Evolutionary conservation across 202 grass and related monocot genomes (phyloP).

Genomic region (Setaria italica): DNA sequence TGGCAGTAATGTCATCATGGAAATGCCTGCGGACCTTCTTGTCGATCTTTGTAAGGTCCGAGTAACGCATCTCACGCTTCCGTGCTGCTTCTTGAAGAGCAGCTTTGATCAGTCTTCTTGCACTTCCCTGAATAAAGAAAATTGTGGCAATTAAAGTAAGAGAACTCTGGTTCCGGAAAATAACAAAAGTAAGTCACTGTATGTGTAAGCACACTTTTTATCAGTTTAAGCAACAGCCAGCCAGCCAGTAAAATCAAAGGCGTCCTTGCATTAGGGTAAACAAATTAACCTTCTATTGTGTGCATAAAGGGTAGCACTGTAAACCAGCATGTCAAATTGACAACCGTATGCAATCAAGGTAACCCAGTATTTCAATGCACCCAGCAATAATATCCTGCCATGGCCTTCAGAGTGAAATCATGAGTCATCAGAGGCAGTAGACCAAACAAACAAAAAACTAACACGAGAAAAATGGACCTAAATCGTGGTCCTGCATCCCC

Average conservation of each 20-base stretch:
- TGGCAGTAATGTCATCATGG: slow-evolving; percentile 91
- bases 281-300: slow-evolving; percentile 14
- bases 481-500: slow-evolving; percentile 8
- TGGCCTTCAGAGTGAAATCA: slow-evolving; percentile 31
- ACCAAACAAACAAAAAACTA: slow-evolving; percentile 28
- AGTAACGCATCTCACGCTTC: slow-evolving; percentile 96
- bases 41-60: slow-evolving; percentile 89
- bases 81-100: slow-evolving; percentile 89
- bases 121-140: slow-evolving; percentile 75
- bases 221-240: slow-evolving; percentile 7
- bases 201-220: slow-evolving; percentile 12
- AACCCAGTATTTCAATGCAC: not conserved
- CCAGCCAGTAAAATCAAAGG: not conserved
- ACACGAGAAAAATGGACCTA: slow-evolving; percentile 4
- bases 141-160: slow-evolving; percentile 17
- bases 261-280: slow-evolving; percentile 11
- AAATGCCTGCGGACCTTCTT: slow-evolving; percentile 99
- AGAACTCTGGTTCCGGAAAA: slow-evolving; percentile 22
- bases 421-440: slow-evolving; percentile 1
- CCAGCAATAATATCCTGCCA: not conserved
- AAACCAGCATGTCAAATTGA: slow-evolving; percentile 30
- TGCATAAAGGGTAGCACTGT: not conserved
- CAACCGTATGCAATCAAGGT: not conserved
- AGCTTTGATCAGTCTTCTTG: slow-evolving; percentile 88
- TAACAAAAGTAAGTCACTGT: not conserved